Base-by-base conservation (phyloP, 1,284 basidiomycete species). In the Papiliotrema laurentii region DNA sequence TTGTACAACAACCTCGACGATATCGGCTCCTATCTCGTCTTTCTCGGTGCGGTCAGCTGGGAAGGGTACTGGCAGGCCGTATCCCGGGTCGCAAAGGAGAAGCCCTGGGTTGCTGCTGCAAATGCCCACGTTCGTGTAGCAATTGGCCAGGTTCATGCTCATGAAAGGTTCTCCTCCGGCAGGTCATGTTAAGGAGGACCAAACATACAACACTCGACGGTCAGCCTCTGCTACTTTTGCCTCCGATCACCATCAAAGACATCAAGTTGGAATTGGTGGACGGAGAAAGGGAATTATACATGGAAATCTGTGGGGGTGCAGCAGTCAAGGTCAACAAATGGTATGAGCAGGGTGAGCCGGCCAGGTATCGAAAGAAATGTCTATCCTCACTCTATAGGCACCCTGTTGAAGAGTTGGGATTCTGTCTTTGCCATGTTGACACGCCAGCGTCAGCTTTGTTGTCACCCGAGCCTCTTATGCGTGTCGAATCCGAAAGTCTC, bases 241-340 rank as follows among this genome's bases (percentile, higher is more conserved):
- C 66, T 9, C 60, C 63, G 0, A 72, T 72, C 54, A 57, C 50
- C 0, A 61, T 63, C 7, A 55, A 61, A 6, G 49, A 70, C 11
- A 56, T 61, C 2, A 51, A 60, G 41, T 59, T 73, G 10, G 59
- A 61, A 9, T 73, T 75, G 44, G 56, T 64, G 18, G 47, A 50
- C 3, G 71, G 74, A 21, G 73, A 76, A 54, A 58, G 72, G 16
- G 61, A 61, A 7, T 66, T 75, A 10, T 75, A 76, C 56, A 58
- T 55, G 14, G 54, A 59, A 7, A 56, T 73, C 31, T 70, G 74
- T 45, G 58, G 58, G 28, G 53, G 61, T 9, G 70, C 66, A 26
- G 51, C 58, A 34, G 52, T 72, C 13, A 56, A 58, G 6, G 73
- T 75, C 54, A 73, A 74, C 54, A 64, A 64, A 43, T 75, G 62